A percentile compares a stretch with the other conserved stretches of the same genome.
phyloP scores from a whole-genome alignment of 1,284 basidiomycete species.

The Polyporus tsugae region DNA sequence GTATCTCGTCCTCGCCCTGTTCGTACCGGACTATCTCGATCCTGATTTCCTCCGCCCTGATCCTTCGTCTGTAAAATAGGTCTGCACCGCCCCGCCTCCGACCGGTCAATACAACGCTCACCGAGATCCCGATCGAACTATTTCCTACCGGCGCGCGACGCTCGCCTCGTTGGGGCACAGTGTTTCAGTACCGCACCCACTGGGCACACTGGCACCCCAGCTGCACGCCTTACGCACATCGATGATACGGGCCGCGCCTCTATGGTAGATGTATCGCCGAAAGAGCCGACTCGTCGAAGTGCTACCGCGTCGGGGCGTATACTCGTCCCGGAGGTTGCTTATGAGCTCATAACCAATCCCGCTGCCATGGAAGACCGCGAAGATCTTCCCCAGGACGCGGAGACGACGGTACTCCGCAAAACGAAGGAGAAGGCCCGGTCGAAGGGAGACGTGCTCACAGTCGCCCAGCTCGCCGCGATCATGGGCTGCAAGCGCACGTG shows the following conservation, averaged over 20 bases:
- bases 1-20: conserved; percentile 45
- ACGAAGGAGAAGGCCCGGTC: conserved; percentile 58
- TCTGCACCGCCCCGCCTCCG: conserved; percentile 25
- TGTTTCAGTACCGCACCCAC: conserved; percentile 32
- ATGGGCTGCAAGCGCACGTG: conserved; percentile 88
- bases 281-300: conserved; percentile 68
- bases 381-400: conserved; percentile 39
- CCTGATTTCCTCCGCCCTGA: conserved; percentile 29
- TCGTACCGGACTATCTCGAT: conserved; percentile 36
- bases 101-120: conserved; percentile 30
- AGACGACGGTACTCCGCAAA: conserved; percentile 35
- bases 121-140: conserved; percentile 22
- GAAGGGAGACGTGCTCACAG: conserved; percentile 82
- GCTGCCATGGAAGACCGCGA: conserved; percentile 3
- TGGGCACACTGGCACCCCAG: conserved; percentile 18
- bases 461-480: conserved; percentile 86
- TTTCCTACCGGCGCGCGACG: conserved; percentile 18
- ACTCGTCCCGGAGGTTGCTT: conserved; percentile 70
- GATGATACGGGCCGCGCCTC: conserved; percentile 70
- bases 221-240: conserved; percentile 69
- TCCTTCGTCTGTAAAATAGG: conserved; percentile 26
- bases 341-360: conserved; percentile 61
- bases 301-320: conserved; percentile 87
- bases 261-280: conserved; percentile 85
- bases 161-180: conserved; percentile 22